Evolutionary conservation across 768 basidiomycete genomes (phyloP), one percentile per base, ranked within the genome.

Genomic region (Boletus subcaerulescens): DNA sequence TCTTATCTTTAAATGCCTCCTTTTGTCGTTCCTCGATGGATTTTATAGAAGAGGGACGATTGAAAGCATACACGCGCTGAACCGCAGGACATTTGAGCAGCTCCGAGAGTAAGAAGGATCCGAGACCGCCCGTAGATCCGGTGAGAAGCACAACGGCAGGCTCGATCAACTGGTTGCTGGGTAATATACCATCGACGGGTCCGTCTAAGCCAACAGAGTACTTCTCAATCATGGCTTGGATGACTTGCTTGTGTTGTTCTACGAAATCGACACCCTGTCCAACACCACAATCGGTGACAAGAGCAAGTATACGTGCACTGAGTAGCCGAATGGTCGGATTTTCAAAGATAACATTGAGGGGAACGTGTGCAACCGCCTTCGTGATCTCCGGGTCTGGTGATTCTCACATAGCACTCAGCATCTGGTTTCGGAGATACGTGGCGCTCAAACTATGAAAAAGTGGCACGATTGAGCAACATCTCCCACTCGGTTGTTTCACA

Each of bases 91-190:
- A 62, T 7, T 48, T 31, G 11, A 73, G 48, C 9, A 77, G 67
- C 8, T 60, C 53, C 0, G 60, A 64, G 8, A 76, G 69, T 4
- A 76, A 52, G 45, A 73, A 66, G 1, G 72, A 70, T 13, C 77
- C 77, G 4, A 78, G 64, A n/a, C 65, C 68, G 4, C 76, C 76
- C 1, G 77, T 78, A 5, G 70, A 66, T 10, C 76, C 76, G 0
- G 76, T 78, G 32, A 78, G 56, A 9, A 75, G 58, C 1, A 78
- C 70, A 0, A 71, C 70, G 0, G 60, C 60, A 13, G 50, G 45
- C 15, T 60, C 57, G 13, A 40, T 36, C 13, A 12, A 17, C 15
- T 48, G 48, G 36, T 31, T 53, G 18, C 40, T 58, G 4, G 47
- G 54, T 18, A 57, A 39, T n/a, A 61, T 22, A 14, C 56, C 57